phyloP scores from a whole-genome alignment of 73 alveolate species.

The Breviolum minutum region DNA sequence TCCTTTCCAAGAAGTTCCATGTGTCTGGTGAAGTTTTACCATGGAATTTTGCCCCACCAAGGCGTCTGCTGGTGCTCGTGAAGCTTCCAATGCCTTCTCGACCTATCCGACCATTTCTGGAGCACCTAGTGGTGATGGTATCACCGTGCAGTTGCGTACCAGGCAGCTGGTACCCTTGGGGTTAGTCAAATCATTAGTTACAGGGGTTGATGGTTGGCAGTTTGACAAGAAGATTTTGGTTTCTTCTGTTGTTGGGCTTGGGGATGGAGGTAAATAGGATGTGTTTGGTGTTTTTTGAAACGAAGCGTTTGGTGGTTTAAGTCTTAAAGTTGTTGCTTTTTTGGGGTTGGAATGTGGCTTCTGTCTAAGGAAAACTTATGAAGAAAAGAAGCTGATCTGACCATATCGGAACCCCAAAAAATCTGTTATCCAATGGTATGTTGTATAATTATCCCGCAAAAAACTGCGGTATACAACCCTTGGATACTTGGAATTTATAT shows the following conservation, averaged over 20 bases:
- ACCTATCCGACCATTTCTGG: conserved; percentile 88
- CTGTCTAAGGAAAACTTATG: background rate
- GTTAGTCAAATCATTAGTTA: background rate
- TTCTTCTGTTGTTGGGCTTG: background rate
- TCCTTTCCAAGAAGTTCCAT: background rate
- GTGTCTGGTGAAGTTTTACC: background rate
- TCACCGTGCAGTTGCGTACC: conserved; percentile 88
- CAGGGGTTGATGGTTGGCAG: background rate
- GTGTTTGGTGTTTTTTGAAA: too few relatives aligned
- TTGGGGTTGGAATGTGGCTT: background rate
- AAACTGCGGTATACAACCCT: too few relatives aligned
- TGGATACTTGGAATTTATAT: too few relatives aligned
- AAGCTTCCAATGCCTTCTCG: conserved; percentile 74
- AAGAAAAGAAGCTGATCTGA: too few relatives aligned
- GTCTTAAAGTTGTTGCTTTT: background rate
- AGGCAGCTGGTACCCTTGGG: background rate
- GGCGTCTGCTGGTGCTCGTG: conserved; percentile 26
- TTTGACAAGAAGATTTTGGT: background rate
- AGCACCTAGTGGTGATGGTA: conserved; percentile 91
- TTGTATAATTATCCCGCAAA: too few relatives aligned
- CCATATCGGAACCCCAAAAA: too few relatives aligned
- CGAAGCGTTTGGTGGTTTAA: background rate
- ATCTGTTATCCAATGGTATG: too few relatives aligned
- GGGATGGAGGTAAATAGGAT: background rate
- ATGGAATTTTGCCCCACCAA: background rate